These are phyloP conservation scores for Globisporangium mamillatum DNA, from an alignment of 352 stramenopile genomes.

Conservation along the genomic window DNA sequence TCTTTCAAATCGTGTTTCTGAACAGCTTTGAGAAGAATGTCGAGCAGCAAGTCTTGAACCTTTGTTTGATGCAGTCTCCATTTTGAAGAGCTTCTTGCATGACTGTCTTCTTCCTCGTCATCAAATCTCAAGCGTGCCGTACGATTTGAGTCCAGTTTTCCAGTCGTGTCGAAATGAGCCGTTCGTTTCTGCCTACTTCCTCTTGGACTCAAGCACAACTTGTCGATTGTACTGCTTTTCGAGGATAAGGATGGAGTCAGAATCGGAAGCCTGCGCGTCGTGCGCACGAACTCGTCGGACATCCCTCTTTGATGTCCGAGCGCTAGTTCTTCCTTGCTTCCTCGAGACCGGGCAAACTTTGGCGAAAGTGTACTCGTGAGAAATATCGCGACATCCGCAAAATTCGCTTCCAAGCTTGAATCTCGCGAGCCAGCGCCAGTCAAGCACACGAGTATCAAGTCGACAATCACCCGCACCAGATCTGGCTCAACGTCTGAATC, in stretches of 20 bases:
- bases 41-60: slow-evolving; percentile 58
- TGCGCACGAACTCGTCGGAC: not conserved
- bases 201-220: slow-evolving; percentile 17
- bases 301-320: not conserved
- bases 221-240: slow-evolving; percentile 1
- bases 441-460: slow-evolving; percentile 69
- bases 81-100: slow-evolving; percentile 4
- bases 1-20: slow-evolving; percentile 77
- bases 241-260: not conserved
- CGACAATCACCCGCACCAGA: slow-evolving; percentile 55
- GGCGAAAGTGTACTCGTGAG: slow-evolving; percentile 51
- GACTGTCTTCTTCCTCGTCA: not conserved
- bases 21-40: slow-evolving; percentile 62
- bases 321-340: slow-evolving; percentile 8
- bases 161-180: not conserved
- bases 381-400: slow-evolving; percentile 62
- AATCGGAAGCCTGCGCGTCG: not conserved
- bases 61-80: slow-evolving; percentile 32
- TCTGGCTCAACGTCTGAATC: slow-evolving; percentile 46
- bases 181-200: slow-evolving; percentile 4
- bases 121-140: not conserved
- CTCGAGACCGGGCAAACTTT: slow-evolving; percentile 35
- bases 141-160: not conserved
- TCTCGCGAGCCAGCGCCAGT: slow-evolving; percentile 31
- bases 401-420: slow-evolving; percentile 52